Evolutionary conservation across 2,329 filamentous ascomycete species (phyloP).

Genomic region (Coniella vitis): DNA sequence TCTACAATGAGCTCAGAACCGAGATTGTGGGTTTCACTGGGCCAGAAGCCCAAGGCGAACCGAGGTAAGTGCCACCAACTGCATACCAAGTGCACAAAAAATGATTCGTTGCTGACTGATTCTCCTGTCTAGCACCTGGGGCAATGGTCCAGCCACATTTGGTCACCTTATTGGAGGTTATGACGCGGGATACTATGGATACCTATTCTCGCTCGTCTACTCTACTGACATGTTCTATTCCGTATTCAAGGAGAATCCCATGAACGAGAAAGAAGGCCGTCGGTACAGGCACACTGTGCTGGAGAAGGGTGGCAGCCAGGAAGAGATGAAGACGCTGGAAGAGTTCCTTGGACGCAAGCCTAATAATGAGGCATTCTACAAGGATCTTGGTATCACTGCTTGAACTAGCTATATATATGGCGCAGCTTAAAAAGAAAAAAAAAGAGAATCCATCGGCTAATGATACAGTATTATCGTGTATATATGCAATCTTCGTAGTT

Average conservation of each 20-base stretch:
- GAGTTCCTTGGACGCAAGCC: constrained; percentile 74
- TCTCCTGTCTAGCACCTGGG: constrained; percentile 50
- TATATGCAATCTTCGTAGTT: no score
- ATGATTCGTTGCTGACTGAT: constrained; percentile 25
- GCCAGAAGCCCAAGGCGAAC: constrained; percentile 57
- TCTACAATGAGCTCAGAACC: constrained; percentile 67
- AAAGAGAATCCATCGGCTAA: no score
- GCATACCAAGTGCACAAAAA: not conserved
- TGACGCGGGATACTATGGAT: constrained; percentile 78
- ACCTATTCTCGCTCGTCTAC: constrained; percentile 71
- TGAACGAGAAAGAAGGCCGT: constrained; percentile 67
- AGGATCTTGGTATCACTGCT: constrained; percentile 55
- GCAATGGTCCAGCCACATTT: constrained; percentile 72
- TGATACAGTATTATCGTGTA: no score
- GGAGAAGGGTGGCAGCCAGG: constrained; percentile 69
- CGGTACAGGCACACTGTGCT: constrained; percentile 73
- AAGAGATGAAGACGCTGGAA: constrained; percentile 74
- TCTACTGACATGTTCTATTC: constrained; percentile 81
- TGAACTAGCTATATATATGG: constrained; percentile 16
- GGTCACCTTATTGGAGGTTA: constrained; percentile 80
- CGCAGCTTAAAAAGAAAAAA: not conserved
- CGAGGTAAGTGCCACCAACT: constrained; percentile 35
- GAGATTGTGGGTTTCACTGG: constrained; percentile 70
- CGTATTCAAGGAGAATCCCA: constrained; percentile 71
- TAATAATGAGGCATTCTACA: constrained; percentile 72